These are phyloP conservation scores for Striga asiatica DNA, from an alignment of 257 asterid genomes.

Conservation along the genomic window DNA sequence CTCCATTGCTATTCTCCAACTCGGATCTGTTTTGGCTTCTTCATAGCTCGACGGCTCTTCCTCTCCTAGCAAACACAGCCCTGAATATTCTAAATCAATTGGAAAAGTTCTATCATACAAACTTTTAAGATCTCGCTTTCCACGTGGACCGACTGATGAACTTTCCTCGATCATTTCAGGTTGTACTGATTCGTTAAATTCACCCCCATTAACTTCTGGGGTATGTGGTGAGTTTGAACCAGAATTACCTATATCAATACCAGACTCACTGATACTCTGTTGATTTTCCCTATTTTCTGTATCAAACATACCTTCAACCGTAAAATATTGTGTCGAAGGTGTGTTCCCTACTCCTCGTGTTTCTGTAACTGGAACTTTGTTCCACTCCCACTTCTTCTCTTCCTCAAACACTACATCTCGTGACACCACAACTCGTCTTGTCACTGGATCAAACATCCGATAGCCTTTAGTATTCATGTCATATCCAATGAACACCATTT, in stretches of 20 bases:
- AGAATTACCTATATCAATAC: background rate
- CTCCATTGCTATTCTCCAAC: background rate
- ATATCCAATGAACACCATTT: background rate
- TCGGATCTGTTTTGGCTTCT: background rate
- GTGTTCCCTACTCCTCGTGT: background rate
- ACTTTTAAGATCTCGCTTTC: background rate
- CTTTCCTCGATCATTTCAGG: too few relatives aligned
- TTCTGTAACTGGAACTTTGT: background rate
- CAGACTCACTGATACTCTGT: background rate
- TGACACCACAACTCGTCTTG: background rate
- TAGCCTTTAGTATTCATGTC: background rate
- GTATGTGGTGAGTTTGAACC: background rate
- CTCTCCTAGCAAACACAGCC: background rate
- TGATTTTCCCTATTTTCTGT: background rate
- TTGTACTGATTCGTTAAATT: background rate
- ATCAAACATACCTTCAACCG: background rate
- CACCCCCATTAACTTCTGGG: background rate
- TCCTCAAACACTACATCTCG: background rate
- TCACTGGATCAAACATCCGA: background rate
- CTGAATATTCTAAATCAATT: background rate
- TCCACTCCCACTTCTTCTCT: background rate
- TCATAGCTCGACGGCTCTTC: background rate
- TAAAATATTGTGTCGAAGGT: background rate
- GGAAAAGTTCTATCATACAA: background rate
- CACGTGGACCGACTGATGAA: background rate